Conservation (phyloP, 164 flowering plant species). For the Sedum album region DNA sequence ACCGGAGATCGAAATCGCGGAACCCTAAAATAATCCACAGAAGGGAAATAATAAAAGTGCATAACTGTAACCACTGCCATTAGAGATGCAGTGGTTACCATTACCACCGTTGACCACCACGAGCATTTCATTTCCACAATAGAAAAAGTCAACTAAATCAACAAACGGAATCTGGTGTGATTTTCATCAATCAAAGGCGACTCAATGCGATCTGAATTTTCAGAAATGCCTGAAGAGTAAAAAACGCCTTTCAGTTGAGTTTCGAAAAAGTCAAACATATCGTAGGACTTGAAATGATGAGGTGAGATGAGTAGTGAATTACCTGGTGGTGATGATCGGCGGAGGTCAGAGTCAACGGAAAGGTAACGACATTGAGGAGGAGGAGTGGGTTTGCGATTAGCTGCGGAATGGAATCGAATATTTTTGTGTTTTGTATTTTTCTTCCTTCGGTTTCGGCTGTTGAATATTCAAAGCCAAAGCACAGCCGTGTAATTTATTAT, state of each 20-base stretch:
- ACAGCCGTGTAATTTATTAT: no score
- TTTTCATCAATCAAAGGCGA: no score
- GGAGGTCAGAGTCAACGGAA: neutral
- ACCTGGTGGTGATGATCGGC: neutral
- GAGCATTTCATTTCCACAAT: constrained; percentile 47
- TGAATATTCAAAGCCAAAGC: neutral
- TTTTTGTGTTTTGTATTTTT: no score
- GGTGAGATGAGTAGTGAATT: neutral
- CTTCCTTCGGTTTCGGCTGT: no score
- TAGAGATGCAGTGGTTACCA: neutral
- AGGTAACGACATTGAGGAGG: neutral
- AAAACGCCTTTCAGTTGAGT: neutral
- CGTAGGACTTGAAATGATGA: no score
- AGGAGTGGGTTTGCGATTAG: neutral
- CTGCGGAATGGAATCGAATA: no score
- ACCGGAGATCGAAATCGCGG: neutral
- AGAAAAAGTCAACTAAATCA: neutral
- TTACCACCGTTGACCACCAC: constrained; percentile 26
- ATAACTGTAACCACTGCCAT: neutral
- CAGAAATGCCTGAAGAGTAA: neutral
- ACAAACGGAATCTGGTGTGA: no score
- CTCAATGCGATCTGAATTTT: neutral
- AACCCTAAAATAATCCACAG: neutral
- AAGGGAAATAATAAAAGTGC: neutral
- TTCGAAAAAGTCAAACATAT: neutral